Evolutionary conservation across 2,329 filamentous ascomycete genomes (phyloP).

Genomic region (Didymosphaeria variabile): DNA sequence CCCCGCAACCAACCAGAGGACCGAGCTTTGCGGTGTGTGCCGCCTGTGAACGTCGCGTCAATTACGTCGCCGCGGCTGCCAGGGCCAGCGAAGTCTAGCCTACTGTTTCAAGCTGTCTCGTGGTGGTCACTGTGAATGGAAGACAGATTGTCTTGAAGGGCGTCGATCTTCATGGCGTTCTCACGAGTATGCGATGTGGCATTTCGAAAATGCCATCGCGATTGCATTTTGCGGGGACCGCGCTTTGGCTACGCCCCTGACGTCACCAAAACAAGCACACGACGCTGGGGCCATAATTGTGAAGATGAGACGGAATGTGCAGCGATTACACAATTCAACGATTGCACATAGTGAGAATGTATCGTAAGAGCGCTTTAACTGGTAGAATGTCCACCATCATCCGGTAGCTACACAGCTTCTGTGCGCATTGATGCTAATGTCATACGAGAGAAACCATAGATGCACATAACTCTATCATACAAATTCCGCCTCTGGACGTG

Average conservation of each 20-base stretch:
- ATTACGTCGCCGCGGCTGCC: constrained; percentile 10
- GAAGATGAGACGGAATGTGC: not conserved
- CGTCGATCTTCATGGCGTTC: not conserved
- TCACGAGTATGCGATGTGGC: constrained; percentile 12
- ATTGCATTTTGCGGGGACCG: constrained; percentile 34
- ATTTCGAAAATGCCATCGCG: constrained; percentile 38
- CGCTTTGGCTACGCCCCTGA: constrained; percentile 23
- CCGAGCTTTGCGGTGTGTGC: constrained; percentile 15
- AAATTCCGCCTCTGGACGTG: constrained; percentile 7
- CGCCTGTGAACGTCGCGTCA: not conserved
- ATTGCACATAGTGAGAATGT: not conserved
- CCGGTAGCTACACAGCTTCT: not conserved
- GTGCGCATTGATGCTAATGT: not conserved
- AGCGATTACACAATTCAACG: not conserved
- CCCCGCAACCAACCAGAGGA: constrained; percentile 30
- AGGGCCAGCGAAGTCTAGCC: not conserved
- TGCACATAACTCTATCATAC: not conserved
- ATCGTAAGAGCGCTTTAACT: too few species aligned
- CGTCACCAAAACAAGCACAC: constrained; percentile 20
- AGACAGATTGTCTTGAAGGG: too few species aligned
- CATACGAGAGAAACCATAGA: not conserved
- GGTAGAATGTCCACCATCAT: too few species aligned
- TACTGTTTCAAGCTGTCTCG: not conserved
- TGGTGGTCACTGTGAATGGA: not conserved
- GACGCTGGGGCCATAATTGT: constrained; percentile 20